Conservation (phyloP, 164 flowering plant genomes). For the Nymphaea colorata region DNA sequence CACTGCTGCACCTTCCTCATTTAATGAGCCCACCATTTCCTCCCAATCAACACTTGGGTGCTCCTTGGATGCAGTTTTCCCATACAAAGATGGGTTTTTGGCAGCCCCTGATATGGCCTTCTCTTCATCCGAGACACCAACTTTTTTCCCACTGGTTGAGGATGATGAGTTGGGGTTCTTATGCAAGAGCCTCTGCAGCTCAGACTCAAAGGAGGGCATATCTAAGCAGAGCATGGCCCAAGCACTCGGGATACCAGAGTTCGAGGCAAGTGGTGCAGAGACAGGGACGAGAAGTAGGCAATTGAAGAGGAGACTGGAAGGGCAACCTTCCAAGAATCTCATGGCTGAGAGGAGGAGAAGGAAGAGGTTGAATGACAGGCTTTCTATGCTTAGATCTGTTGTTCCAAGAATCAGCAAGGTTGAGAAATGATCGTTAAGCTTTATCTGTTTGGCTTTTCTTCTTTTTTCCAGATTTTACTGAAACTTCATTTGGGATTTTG, state of each 20-base stretch:
- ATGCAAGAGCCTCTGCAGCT: slow-evolving; percentile 1
- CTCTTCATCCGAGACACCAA: slow-evolving; percentile 16
- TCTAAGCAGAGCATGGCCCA: slow-evolving; percentile 25
- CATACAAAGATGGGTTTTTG: slow-evolving; percentile 7
- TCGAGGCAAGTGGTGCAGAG: slow-evolving; percentile 12
- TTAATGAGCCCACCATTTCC: background rate
- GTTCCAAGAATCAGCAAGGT: slow-evolving; percentile 84
- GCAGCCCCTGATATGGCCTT: slow-evolving; percentile 10
- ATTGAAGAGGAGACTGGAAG: slow-evolving; percentile 36
- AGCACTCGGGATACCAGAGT: slow-evolving; percentile 11
- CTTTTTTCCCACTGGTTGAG: slow-evolving; percentile 9
- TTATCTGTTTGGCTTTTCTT: background rate
- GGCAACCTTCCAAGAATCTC: slow-evolving; percentile 71
- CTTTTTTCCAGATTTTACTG: background rate
- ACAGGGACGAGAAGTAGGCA: slow-evolving; percentile 5
- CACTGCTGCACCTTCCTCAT: background rate
- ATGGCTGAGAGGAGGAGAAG: slow-evolving; percentile 76
- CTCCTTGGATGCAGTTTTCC: slow-evolving; percentile 17
- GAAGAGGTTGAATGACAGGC: slow-evolving; percentile 68
- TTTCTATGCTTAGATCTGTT: slow-evolving; percentile 66
- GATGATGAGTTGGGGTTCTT: slow-evolving; percentile 12
- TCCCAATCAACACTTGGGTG: background rate
- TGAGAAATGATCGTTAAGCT: background rate
- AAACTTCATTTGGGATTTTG: background rate
- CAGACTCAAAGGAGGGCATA: slow-evolving; percentile 9